Evolutionary conservation across 352 stramenopile genomes (phyloP), one percentile per base, ranked within the genome.

Genomic region (Phytophthora multivora): DNA sequence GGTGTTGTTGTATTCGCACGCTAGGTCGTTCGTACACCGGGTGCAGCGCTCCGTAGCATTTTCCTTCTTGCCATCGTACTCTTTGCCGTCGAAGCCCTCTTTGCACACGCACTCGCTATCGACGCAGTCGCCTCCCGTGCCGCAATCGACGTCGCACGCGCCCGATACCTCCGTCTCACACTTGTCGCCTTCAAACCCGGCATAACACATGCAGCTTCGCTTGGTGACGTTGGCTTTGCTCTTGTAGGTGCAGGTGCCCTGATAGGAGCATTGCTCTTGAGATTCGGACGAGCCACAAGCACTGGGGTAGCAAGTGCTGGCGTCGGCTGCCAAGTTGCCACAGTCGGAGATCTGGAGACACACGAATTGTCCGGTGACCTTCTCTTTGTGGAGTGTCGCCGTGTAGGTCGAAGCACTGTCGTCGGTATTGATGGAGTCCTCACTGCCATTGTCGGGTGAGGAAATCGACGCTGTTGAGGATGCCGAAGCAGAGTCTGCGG

Each of bases 241-340:
- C 43, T 76, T 69, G 69, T 88, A 88, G 51, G 78, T 83, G 65
- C 79, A 88, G 13, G 79, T 88, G n/a, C 79, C 79, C 43, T 83
- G 79, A 67, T 86, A 78, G 50, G 74, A 85, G 62, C 75, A 84
- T 47, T 69, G 58, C 13, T 54, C 61, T 23, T 71, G 72, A 19
- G 62, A 69, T 54, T 59, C 42, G 13, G 66, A 23, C 13, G 69
- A 72, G 19, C 73, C 75, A 38, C 75, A 83, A 2, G 63, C 66
- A 40, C 26, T 53, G 0, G 66, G 46, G 18, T 67, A 63, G 38
- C 75, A 79, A 6, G 54, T 66, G 51, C 25, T 68, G n/a, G 57
- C 51, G 50, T 78, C 64, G 33, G 63, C 67, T 8, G 74, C 71
- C 66, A 80, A 60, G 62, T 78, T 81, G 46, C 69, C 54, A 51